Base-by-base conservation (phyloP, 176 grass and related monocot genomes). In the Puya raimondii region DNA sequence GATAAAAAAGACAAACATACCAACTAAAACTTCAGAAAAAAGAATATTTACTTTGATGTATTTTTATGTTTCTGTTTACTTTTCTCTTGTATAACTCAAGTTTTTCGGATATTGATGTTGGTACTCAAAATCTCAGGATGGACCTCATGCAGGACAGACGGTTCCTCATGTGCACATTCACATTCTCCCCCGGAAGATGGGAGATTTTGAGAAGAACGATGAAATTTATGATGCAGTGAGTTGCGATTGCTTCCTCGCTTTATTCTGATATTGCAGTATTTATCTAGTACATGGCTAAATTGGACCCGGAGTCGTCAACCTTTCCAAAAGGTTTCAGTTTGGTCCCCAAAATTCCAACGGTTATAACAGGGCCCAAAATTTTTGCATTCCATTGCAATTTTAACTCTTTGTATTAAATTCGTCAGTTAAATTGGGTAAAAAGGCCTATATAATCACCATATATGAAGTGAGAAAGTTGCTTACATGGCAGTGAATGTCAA, bases 81-180 rank as follows among this genome's bases (percentile, higher is more conserved):
- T 63, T 70, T 57, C 5, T 78, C 21, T 70, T 51, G 29, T 70
- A 64, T 64, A 68, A 11, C 1, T 8, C 64, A 51, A 3, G 16
- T 12, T 0, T 6, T 42, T 42, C 33, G 33, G 33, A 42, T 42
- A 42, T 42, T 42, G 33, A 42, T 7, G 33, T 42, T 42, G 33
- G 33, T 42, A 42, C 33, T 7, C 4, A 42, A 42, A 42, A 42
- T 78, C 1, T 54, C 81, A 96, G 88, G 89, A 96, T 89, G 93
- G 89, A 80, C 89, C 89, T 76, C 69, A 96, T 65, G 86, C 89
- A 69, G 93, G 93, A 20, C 93, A 97, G 76, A 97, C 86, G 52
- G 93, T 97, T 73, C 81, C 89, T 25, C 93, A 92, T 90, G 84
- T 97, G n/a, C 89, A 97, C 74, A 92, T 97, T 81, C 93, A 92